These are phyloP conservation scores for Pleurotus citrinopileatus DNA, from an alignment of 768 basidiomycete genomes.

Conservation along the genomic window DNA sequence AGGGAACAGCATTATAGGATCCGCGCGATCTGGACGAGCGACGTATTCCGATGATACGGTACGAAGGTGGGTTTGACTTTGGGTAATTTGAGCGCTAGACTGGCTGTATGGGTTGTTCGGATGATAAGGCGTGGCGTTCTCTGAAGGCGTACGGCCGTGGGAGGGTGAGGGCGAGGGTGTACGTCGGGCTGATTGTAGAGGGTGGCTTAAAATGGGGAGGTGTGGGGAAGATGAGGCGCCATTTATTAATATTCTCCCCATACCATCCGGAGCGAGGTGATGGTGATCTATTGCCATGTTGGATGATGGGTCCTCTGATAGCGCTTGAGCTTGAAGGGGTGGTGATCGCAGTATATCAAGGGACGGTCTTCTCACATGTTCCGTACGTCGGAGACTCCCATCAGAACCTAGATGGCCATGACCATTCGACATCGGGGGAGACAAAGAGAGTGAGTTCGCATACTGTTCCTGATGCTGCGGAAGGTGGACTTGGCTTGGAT, in stretches of 20 bases:
- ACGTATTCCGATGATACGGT: conserved; percentile 8
- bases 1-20: conserved; percentile 32
- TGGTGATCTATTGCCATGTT: neutral
- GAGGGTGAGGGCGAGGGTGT: conserved; percentile 9
- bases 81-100: conserved; percentile 18
- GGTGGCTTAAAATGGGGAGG: conserved; percentile 7
- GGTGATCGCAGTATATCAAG: neutral
- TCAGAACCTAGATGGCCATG: neutral
- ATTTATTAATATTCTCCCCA: conserved; percentile 1
- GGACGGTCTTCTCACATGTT: neutral
- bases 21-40: conserved; percentile 16
- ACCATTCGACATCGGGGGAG: neutral
- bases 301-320: neutral
- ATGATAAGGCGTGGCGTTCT: conserved; percentile 15
- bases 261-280: conserved; percentile 1
- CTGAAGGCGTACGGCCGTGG: conserved; percentile 16
- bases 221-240: conserved; percentile 7
- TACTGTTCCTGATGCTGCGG: neutral
- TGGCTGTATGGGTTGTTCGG: neutral
- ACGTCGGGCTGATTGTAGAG: conserved; percentile 3
- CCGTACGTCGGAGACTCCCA: neutral
- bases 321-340: neutral
- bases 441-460: neutral
- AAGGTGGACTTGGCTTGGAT: neutral
- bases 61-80: conserved; percentile 18